Conservation (phyloP, 345 rosid genomes). For the Abelmoschus esculentus region DNA sequence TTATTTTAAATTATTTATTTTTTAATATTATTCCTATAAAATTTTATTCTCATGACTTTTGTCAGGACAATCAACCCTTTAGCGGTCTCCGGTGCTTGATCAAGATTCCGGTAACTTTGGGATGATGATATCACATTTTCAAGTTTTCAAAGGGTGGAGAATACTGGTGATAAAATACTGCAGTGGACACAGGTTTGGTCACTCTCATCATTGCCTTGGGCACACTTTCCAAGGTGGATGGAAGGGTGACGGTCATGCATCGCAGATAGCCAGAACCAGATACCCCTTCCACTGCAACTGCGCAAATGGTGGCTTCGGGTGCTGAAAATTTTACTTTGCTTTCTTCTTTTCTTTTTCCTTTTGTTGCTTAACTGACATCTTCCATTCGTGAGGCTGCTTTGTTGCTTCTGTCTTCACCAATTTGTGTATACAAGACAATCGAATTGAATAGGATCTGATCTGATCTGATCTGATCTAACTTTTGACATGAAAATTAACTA, state of each 20-base stretch:
- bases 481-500: not conserved
- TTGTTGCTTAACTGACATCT: not conserved
- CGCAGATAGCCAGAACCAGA: no score
- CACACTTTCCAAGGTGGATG: conserved; percentile 8
- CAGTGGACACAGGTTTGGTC: conserved; percentile 4
- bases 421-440: not conserved
- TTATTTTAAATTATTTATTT: no score
- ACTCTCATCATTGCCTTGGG: not conserved
- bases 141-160: not conserved
- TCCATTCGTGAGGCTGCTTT: not conserved
- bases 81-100: not conserved
- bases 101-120: not conserved
- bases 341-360: not conserved
- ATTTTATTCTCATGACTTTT: not conserved
- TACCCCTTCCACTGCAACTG: not conserved
- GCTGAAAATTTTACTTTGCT: not conserved
- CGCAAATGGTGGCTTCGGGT: not conserved
- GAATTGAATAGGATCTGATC: not conserved
- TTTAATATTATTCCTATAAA: not conserved
- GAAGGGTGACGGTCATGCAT: conserved; percentile 7
- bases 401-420: conserved; percentile 2
- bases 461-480: not conserved
- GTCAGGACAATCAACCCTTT: conserved; percentile 9
- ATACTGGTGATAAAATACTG: not conserved
- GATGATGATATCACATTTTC: not conserved